Percentiles rank a stretch among this genome's conserved stretches.
These are phyloP conservation scores for Sporothrix sp. DNA, from an alignment of 2,329 filamentous ascomycete species.

Conservation along the genomic window DNA sequence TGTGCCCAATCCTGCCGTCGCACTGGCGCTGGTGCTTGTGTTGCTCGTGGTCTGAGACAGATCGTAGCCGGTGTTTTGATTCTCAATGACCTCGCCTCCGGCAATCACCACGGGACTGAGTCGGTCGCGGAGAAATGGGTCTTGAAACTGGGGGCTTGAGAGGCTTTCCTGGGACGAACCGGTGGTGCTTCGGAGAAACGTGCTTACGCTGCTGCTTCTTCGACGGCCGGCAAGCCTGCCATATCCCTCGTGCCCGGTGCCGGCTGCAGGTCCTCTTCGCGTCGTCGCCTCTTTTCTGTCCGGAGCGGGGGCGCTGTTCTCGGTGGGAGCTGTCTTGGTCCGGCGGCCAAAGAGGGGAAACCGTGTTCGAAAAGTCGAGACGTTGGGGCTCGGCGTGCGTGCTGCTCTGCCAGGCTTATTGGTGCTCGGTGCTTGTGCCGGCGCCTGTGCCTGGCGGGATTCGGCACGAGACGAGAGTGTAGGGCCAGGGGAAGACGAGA, in stretches of 20 bases:
- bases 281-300: slow-evolving; percentile 46
- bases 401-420: slow-evolving; percentile 17
- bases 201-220: slow-evolving; percentile 51
- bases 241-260: slow-evolving; percentile 90
- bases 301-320: slow-evolving; percentile 30
- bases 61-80: slow-evolving; percentile 44
- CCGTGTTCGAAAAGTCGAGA: slow-evolving; percentile 49
- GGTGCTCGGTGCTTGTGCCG: not conserved
- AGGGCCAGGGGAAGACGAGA: not conserved
- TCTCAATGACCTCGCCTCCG: slow-evolving; percentile 52
- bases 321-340: slow-evolving; percentile 50
- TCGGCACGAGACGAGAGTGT: slow-evolving; percentile 16
- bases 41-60: slow-evolving; percentile 40
- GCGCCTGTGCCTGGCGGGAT: not conserved
- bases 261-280: slow-evolving; percentile 74
- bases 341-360: slow-evolving; percentile 73
- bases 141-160: slow-evolving; percentile 33
- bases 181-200: slow-evolving; percentile 34
- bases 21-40: slow-evolving; percentile 28
- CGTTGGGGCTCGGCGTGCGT: slow-evolving; percentile 45
- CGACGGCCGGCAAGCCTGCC: slow-evolving; percentile 54
- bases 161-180: slow-evolving; percentile 44
- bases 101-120: slow-evolving; percentile 58
- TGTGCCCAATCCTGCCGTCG: not conserved
- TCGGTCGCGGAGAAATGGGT: slow-evolving; percentile 50